phyloP scores from a whole-genome alignment of 2,329 filamentous ascomycete genomes.

The Botryotinia convoluta region DNA sequence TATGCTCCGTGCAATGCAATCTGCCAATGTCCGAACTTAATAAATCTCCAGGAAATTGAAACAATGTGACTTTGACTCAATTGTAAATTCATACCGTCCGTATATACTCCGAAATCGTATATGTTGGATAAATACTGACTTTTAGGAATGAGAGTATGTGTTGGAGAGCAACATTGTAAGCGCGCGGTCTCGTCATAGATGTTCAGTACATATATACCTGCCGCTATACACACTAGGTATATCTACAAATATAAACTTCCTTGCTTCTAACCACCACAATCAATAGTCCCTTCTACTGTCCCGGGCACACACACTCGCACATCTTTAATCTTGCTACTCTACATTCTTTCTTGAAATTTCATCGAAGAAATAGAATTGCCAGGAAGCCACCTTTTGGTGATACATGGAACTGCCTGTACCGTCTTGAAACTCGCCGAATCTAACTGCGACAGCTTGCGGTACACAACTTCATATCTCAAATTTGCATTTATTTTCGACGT shows the following conservation, averaged over 20 bases:
- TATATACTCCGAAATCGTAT: background rate
- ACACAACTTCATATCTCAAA: background rate
- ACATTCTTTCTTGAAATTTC: background rate
- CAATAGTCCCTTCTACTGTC: slow-evolving; percentile 1
- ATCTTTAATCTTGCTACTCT: background rate
- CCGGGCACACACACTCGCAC: no score
- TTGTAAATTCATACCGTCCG: background rate
- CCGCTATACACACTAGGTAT: no score
- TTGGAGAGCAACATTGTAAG: background rate
- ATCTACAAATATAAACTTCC: background rate
- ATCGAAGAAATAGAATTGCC: background rate
- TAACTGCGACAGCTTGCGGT: background rate
- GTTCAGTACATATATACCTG: background rate
- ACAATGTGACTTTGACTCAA: background rate
- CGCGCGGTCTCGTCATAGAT: background rate
- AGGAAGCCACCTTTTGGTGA: background rate
- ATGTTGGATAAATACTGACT: background rate
- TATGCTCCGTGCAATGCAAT: background rate
- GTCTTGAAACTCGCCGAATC: background rate
- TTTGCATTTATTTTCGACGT: background rate
- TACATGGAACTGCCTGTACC: background rate
- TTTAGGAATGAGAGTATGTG: background rate
- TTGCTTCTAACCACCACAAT: background rate
- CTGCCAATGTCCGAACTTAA: background rate
- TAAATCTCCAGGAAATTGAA: background rate